Base-by-base conservation (phyloP, 2,329 filamentous ascomycete species). In the Diaporthe sp. region DNA sequence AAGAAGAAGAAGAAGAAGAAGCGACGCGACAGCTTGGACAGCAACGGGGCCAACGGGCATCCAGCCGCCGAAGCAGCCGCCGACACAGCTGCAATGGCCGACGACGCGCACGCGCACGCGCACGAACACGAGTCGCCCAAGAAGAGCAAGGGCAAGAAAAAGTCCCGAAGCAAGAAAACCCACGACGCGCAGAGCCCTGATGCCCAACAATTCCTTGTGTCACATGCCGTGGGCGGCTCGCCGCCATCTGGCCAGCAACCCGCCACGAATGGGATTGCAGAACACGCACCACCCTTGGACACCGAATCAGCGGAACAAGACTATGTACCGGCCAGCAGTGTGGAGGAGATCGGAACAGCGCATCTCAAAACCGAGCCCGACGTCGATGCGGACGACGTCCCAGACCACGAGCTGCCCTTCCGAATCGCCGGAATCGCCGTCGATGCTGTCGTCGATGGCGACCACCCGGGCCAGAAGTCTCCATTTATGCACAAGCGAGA, bases 401-500 rank as follows among this genome's bases (percentile, higher is more conserved):
- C 17, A 22, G 61, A 60, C 3, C 39, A 51, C 39, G 44, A 58
- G 37, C n/a, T 70, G 8, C 31, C 39, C 31, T 53, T 58, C 22
- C 44, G 44, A 31, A 68, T 68, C 7, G 68, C 53, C 47, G 44
- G 34, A 31, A 68, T 68, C 7, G 61, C 37, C 47, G 44, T 25
- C 34, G 4, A 20, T 25, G 47, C 51, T n/a, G 58, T 73, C 39
- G 39, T 65, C 28, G 44, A 76, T 39, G 58, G 58, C 49, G 20
- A 58, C 39, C 1, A 55, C 47, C n/a, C 57, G 55, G 15, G 20
- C 10, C 25, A 42, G 22, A 42, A 71, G 68, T 65, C 70, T 53
- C 58, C 68, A 22, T 76, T 74, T 31, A 71, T 76, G 10, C 75
- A 76, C 61, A 76, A 75, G 47, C 70, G 63, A 25, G n/a, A 58